Evolutionary conservation across 2,329 filamentous ascomycete species (phyloP).

Genomic region (Bipolaris zeicola): DNA sequence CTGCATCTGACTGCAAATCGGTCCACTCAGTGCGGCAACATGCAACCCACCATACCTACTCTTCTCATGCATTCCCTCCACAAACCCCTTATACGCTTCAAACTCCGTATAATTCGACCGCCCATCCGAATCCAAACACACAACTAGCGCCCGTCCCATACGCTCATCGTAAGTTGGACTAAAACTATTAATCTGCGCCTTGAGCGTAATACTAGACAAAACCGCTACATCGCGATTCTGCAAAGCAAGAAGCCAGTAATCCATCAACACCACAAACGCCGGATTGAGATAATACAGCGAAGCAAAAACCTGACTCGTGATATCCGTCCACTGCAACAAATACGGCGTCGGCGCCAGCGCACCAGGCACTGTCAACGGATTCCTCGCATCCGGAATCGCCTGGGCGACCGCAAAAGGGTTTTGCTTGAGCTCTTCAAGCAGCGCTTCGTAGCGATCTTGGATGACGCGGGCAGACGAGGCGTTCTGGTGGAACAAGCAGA

Average conservation of each 20-base stretch:
- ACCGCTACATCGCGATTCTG: slow-evolving; percentile 10
- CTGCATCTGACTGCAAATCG: slow-evolving; percentile 20
- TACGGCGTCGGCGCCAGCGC: background rate
- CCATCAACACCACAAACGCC: background rate
- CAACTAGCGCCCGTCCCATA: background rate
- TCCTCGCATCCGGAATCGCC: background rate
- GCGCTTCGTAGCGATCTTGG: slow-evolving; percentile 16
- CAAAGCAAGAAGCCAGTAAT: background rate
- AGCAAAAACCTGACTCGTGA: background rate
- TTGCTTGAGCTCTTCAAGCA: background rate
- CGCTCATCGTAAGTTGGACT: slow-evolving; percentile 2
- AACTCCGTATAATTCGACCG: background rate
- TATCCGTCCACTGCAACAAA: background rate
- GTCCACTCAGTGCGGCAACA: slow-evolving; percentile 10
- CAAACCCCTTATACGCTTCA: background rate
- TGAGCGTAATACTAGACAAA: background rate
- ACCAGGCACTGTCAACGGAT: background rate
- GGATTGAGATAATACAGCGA: background rate
- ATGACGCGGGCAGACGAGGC: slow-evolving; percentile 19
- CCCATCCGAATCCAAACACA: background rate
- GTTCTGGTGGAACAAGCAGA: slow-evolving; percentile 25
- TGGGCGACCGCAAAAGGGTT: background rate
- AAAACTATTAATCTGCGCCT: slow-evolving; percentile 3
- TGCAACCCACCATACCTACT: slow-evolving; percentile 16
- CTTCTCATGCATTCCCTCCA: slow-evolving; percentile 1